Conservation (phyloP, 2,329 filamentous ascomycete genomes). For the Gliomastix tumulicola region DNA sequence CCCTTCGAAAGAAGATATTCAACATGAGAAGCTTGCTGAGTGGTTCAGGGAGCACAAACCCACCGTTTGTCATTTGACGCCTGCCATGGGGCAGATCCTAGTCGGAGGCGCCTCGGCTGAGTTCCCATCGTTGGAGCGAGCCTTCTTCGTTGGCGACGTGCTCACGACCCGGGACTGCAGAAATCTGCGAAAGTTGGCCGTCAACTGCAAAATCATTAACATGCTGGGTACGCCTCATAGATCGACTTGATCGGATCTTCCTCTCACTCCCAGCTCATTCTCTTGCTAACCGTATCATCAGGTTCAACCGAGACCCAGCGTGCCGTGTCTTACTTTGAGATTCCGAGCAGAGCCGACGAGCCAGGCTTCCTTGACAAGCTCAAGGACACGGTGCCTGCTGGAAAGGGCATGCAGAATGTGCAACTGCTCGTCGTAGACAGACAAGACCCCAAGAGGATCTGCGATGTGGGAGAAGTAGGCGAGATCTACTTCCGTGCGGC, state of each 20-base stretch:
- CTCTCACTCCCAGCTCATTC: too few species aligned
- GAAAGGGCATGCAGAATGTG: slow-evolving; percentile 81
- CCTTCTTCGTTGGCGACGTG: slow-evolving; percentile 90
- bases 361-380: slow-evolving; percentile 39
- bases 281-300: too few species aligned
- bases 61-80: slow-evolving; percentile 75
- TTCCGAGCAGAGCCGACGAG: slow-evolving; percentile 59
- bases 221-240: too few species aligned
- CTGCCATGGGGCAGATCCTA: slow-evolving; percentile 48
- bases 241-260: too few species aligned
- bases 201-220: slow-evolving; percentile 13
- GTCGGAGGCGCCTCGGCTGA: slow-evolving; percentile 74
- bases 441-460: slow-evolving; percentile 58
- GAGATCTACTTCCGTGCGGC: slow-evolving; percentile 79
- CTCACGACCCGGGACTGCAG: slow-evolving; percentile 84
- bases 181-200: slow-evolving; percentile 66
- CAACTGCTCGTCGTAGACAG: slow-evolving; percentile 80
- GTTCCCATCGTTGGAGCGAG: slow-evolving; percentile 70
- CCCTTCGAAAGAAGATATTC: slow-evolving; percentile 70
- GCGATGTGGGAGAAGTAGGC: slow-evolving; percentile 73
- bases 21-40: slow-evolving; percentile 76
- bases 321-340: slow-evolving; percentile 73
- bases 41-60: slow-evolving; percentile 75
- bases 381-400: slow-evolving; percentile 71
- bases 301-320: slow-evolving; percentile 9